phyloP scores from a whole-genome alignment of 805 yeast species.

The Saccharomyces paradoxus region DNA sequence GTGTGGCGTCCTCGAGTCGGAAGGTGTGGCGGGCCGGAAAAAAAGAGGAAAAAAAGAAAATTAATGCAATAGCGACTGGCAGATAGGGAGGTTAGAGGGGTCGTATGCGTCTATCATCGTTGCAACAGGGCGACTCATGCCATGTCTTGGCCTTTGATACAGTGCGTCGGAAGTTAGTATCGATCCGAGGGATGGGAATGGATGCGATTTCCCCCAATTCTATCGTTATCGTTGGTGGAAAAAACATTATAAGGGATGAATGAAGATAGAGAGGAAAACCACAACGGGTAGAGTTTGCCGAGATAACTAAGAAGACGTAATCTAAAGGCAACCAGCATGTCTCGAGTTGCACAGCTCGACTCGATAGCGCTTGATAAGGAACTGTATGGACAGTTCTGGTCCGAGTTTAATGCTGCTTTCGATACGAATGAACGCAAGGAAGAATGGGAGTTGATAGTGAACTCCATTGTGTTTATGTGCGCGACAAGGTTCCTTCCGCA shows the following conservation, averaged over 20 bases:
- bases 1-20: neutral
- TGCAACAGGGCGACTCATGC: neutral
- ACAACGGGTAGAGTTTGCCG: neutral
- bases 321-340: slow-evolving; percentile 6
- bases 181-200: neutral
- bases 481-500: slow-evolving; percentile 6
- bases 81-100: neutral
- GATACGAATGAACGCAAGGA: slow-evolving; percentile 6
- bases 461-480: slow-evolving; percentile 15
- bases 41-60: neutral
- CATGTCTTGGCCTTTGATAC: neutral
- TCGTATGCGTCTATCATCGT: neutral
- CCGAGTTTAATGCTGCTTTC: slow-evolving; percentile 7
- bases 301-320: neutral
- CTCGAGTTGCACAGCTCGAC: slow-evolving; percentile 21
- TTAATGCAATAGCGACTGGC: neutral
- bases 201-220: neutral
- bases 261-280: neutral
- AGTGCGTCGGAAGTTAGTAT: neutral
- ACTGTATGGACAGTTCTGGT: slow-evolving; percentile 11
- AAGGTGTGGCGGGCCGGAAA: neutral
- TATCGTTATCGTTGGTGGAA: neutral
- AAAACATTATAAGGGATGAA: neutral
- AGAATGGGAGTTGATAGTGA: slow-evolving; percentile 14
- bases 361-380: slow-evolving; percentile 16